Evolutionary conservation across 2,329 filamentous ascomycete genomes (phyloP), one percentile per base, ranked within the genome.

Genomic region (Monosporascus ibericus): DNA sequence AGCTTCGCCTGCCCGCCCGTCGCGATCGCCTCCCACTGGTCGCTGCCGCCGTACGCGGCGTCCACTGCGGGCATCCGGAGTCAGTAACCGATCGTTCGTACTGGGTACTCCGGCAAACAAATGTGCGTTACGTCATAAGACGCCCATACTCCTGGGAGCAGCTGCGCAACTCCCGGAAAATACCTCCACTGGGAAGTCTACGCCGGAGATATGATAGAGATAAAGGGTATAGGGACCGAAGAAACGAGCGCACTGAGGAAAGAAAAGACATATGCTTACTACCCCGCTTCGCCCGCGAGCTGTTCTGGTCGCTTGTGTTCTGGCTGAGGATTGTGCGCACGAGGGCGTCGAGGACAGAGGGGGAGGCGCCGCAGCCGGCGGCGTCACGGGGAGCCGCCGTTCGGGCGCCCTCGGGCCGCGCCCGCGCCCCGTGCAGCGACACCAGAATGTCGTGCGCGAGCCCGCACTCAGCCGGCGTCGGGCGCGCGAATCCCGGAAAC

Each of bases 361-460:
- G 72, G 20, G 74, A 72, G 61, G 75, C 69, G 20, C 77, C 77
- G 62, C 77, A 80, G 51, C 88, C 88, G 3, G 88, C 83, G 15
- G 85, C 76, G 11, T 79, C 77, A 5, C 83, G 69, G 0, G 87
- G 85, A 18, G 81, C 77, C 3, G 38, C 48, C 3, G 53, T 80
- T 3, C 88, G 75, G 1, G 14, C 42, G 14, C 75, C 75, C 9
- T 79, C 75, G 0, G 88, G 88, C 0, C 81, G 78, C 40, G 70
- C 67, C 25, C 86, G 77, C 50, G 80, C 75, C 11, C 88, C 88
- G 64, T 92, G 88, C 0, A 85, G 68, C 6, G 72, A 72, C 2
- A 82, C 76, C 0, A 94, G 79, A 25, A 91, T 76, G 3, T 72
- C 70, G 55, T 84, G 82, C n/a, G 90, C 86, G 52, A 84, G 77